A percentile compares a stretch with the other conserved stretches of the same genome.
Evolutionary conservation across 139 green algal genomes (phyloP).

Genomic region (Asterochloris sp.): DNA sequence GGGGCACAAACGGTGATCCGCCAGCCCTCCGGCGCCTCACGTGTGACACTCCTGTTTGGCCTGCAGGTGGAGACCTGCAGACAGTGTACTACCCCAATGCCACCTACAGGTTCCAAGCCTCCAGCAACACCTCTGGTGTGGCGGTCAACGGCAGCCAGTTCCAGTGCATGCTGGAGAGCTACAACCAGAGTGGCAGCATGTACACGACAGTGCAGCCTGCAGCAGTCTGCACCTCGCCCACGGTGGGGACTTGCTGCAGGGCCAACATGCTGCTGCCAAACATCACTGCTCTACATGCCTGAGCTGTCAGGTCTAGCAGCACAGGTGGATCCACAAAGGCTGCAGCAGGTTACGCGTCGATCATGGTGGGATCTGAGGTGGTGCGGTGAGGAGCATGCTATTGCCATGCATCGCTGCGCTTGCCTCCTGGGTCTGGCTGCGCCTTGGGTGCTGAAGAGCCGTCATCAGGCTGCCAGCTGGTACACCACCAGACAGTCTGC

Average conservation of each 20-base stretch:
- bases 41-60: neutral
- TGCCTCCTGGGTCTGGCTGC: neutral
- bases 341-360: neutral
- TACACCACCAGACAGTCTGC: too few species aligned
- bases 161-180: conserved; percentile 5
- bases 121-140: neutral
- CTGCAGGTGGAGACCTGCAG: neutral
- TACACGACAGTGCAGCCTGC: neutral
- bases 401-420: neutral
- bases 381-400: neutral
- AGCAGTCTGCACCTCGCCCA: conserved; percentile 1
- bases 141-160: neutral
- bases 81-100: neutral
- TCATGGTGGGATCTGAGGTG: neutral
- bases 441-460: too few species aligned
- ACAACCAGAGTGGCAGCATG: neutral
- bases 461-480: too few species aligned
- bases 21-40: too few species aligned
- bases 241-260: neutral
- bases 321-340: neutral
- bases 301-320: neutral
- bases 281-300: neutral
- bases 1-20: neutral
- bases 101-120: neutral
- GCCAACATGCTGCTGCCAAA: neutral